Evolutionary conservation across 2,329 filamentous ascomycete species (phyloP).

Genomic region (Tolypocladium pustulatum): DNA sequence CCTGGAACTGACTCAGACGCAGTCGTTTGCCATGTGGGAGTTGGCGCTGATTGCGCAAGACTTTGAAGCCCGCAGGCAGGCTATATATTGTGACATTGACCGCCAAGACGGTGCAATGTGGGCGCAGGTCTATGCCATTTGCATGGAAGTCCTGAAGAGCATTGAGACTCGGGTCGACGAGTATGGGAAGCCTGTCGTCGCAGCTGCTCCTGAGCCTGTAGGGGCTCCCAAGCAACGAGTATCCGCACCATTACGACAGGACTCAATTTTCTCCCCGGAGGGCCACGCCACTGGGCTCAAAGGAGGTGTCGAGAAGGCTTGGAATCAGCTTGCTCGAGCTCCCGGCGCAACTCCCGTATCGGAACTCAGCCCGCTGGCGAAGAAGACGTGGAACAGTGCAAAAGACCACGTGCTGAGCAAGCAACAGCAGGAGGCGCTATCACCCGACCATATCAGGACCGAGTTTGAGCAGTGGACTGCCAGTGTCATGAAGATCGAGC

Average conservation of each 20-base stretch:
- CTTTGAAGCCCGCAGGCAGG: conserved; percentile 64
- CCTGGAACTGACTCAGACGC: conserved; percentile 9
- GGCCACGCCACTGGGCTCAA: conserved; percentile 26
- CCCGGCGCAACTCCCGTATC: conserved; percentile 38
- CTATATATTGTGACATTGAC: conserved; percentile 81
- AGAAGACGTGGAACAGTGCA: conserved; percentile 36
- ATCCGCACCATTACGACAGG: conserved; percentile 31
- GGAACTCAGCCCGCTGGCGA: conserved; percentile 38
- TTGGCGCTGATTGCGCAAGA: conserved; percentile 67
- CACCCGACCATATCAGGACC: conserved; percentile 35
- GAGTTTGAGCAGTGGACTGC: conserved; percentile 38
- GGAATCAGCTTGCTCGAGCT: conserved; percentile 31
- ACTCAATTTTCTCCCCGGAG: conserved; percentile 32
- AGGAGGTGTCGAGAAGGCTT: conserved; percentile 33
- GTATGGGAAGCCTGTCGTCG: conserved; percentile 36
- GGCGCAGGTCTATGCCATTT: conserved; percentile 64
- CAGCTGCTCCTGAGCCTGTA: conserved; percentile 19
- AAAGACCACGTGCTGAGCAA: conserved; percentile 37
- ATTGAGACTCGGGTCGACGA: conserved; percentile 59
- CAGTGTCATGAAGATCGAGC: conserved; percentile 33
- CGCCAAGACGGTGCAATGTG: conserved; percentile 70
- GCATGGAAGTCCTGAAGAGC: conserved; percentile 56
- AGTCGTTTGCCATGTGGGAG: conserved; percentile 88
- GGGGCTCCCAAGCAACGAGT: conserved; percentile 22
- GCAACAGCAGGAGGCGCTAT: conserved; percentile 44